Conservation (phyloP, 331 rosid genomes). For the Saraca asoca region DNA sequence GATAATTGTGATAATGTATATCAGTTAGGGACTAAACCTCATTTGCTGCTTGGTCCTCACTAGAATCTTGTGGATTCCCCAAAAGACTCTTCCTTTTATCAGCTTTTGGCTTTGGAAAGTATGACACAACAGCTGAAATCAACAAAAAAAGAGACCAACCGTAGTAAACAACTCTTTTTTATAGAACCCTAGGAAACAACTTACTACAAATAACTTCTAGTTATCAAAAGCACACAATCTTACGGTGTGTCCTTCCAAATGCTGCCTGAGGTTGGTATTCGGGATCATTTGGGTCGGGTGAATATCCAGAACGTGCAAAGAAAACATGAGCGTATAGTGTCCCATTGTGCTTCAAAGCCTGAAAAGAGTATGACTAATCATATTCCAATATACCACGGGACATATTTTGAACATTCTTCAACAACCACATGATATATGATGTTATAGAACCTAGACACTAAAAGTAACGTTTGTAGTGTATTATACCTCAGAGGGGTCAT, state of each 20-base stretch:
- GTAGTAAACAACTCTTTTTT: neutral
- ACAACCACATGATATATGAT: neutral
- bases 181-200: neutral
- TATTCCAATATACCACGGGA: conserved; percentile 4
- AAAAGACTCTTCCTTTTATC: conserved; percentile 75
- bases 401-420: conserved; percentile 20
- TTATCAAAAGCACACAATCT: conserved; percentile 22
- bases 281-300: conserved; percentile 86
- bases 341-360: conserved; percentile 83
- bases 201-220: neutral
- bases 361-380: conserved; percentile 29
- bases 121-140: conserved; percentile 69
- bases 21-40: conserved; percentile 51
- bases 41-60: conserved; percentile 43
- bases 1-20: conserved; percentile 25
- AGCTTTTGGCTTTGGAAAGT: conserved; percentile 81
- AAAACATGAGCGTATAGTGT: conserved; percentile 78
- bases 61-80: conserved; percentile 36
- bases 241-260: conserved; percentile 76
- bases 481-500: conserved; percentile 76
- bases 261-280: conserved; percentile 78
- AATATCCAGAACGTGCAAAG: conserved; percentile 89
- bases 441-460: neutral
- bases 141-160: conserved; percentile 25
- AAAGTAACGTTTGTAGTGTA: conserved; percentile 10